Conservation (phyloP, 2,329 filamentous ascomycete genomes). For the Elsinoe ampelina region DNA sequence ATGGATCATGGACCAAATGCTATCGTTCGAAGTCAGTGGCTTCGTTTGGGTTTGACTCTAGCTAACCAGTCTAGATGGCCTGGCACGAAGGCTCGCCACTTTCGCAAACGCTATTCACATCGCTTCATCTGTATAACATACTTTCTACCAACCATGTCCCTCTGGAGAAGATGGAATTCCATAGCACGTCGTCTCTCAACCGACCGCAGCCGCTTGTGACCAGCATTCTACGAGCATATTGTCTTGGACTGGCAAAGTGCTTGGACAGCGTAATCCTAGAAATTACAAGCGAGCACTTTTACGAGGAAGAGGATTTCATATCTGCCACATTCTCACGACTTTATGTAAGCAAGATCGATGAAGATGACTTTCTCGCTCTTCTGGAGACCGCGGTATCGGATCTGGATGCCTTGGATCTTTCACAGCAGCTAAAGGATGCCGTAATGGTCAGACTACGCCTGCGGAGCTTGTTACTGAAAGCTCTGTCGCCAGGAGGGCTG, state of each 20-base stretch:
- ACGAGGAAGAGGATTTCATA: slow-evolving; percentile 97
- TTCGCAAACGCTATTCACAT: slow-evolving; percentile 89
- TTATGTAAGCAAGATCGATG: slow-evolving; percentile 57
- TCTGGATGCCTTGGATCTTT: slow-evolving; percentile 26
- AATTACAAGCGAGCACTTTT: slow-evolving; percentile 77
- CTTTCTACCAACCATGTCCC: slow-evolving; percentile 33
- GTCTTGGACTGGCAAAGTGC: slow-evolving; percentile 71
- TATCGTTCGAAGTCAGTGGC: slow-evolving; percentile 67
- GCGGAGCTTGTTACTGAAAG: slow-evolving; percentile 36
- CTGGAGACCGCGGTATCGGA: slow-evolving; percentile 48
- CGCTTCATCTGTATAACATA: slow-evolving; percentile 77
- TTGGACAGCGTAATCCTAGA: slow-evolving; percentile 70
- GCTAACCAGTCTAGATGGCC: slow-evolving; percentile 56
- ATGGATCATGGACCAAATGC: slow-evolving; percentile 86
- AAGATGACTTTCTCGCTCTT: slow-evolving; percentile 45
- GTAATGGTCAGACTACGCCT: slow-evolving; percentile 50
- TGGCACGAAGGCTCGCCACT: slow-evolving; percentile 96
- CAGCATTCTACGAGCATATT: slow-evolving; percentile 71
- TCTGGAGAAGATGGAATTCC: slow-evolving; percentile 21
- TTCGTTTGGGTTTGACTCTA: not conserved
- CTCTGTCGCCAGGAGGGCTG: slow-evolving; percentile 5
- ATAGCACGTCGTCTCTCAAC: not conserved
- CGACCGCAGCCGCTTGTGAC: slow-evolving; percentile 39
- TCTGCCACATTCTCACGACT: slow-evolving; percentile 80
- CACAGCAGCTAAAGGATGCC: slow-evolving; percentile 18